A percentile compares a stretch with the other conserved stretches of the same genome.
Evolutionary conservation across 2,329 filamentous ascomycete species (phyloP).

Genomic region (Trichoderma atroviride): DNA sequence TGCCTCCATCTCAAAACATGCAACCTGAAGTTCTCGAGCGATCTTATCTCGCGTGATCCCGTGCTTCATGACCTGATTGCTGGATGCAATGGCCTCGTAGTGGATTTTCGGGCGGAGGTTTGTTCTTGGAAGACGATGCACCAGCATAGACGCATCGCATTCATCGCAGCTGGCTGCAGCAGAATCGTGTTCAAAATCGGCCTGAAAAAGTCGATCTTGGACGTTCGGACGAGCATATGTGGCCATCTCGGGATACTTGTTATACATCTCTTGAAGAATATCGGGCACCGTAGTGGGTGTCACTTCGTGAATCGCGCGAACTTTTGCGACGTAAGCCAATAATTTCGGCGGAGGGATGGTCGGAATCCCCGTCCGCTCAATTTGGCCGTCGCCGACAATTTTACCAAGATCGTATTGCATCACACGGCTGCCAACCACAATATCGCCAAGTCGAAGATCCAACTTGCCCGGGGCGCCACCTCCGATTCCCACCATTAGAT

Average conservation of each 20-base stretch:
- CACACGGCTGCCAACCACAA: conserved; percentile 29
- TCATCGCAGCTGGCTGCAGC: neutral
- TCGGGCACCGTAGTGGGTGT: neutral
- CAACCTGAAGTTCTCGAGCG: neutral
- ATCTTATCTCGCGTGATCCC: neutral
- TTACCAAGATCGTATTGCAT: conserved; percentile 29
- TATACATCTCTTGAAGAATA: neutral
- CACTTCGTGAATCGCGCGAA: neutral
- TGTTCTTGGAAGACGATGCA: neutral
- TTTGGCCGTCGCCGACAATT: neutral
- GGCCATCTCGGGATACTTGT: neutral
- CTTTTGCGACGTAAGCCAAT: neutral
- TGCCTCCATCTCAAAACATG: conserved; percentile 26
- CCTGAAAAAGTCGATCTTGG: neutral
- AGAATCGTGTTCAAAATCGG: neutral
- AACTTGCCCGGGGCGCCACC: conserved; percentile 26
- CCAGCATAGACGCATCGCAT: neutral
- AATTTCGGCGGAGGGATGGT: neutral
- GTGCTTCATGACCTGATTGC: conserved; percentile 24
- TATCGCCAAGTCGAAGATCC: conserved; percentile 30
- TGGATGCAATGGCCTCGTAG: conserved; percentile 16
- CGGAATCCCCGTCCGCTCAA: neutral
- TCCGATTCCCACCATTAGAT: conserved; percentile 5
- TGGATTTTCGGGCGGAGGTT: conserved; percentile 5
- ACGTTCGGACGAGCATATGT: neutral